phyloP scores from a whole-genome alignment of 345 rosid species.

The Syzygium oleosum region DNA sequence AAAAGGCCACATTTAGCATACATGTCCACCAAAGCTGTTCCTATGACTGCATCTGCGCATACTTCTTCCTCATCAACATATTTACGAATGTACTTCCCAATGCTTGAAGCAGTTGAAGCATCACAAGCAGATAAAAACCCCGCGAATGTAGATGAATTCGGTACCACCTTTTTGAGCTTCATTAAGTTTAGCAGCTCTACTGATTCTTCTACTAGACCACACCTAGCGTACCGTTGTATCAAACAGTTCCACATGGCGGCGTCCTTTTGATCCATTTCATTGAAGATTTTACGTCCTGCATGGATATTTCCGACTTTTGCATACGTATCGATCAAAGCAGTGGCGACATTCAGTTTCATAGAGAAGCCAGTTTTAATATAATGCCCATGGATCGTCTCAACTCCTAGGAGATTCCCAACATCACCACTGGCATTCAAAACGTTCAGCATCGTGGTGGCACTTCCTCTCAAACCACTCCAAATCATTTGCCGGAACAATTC shows the following conservation, averaged over 20 bases:
- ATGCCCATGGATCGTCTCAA: slow-evolving; percentile 33
- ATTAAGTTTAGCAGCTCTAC: slow-evolving; percentile 38
- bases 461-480: slow-evolving; percentile 11
- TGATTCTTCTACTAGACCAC: slow-evolving; percentile 39
- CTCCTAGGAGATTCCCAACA: slow-evolving; percentile 23
- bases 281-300: slow-evolving; percentile 37
- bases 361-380: slow-evolving; percentile 39
- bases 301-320: slow-evolving; percentile 26
- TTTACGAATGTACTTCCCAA: slow-evolving; percentile 24
- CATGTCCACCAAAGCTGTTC: slow-evolving; percentile 59
- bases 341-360: slow-evolving; percentile 26
- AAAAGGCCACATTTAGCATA: slow-evolving; percentile 50
- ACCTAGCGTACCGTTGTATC: slow-evolving; percentile 49
- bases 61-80: slow-evolving; percentile 32
- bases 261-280: slow-evolving; percentile 32
- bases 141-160: slow-evolving; percentile 45
- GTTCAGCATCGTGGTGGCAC: slow-evolving; percentile 30
- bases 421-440: slow-evolving; percentile 29
- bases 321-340: slow-evolving; percentile 49
- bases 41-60: slow-evolving; percentile 36
- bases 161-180: slow-evolving; percentile 30
- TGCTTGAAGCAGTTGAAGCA: slow-evolving; percentile 20
- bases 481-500: slow-evolving; percentile 29
- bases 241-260: slow-evolving; percentile 58
- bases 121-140: slow-evolving; percentile 52